Evolutionary conservation across 2,329 filamentous ascomycete genomes (phyloP).

Genomic region (Alternaria solani): DNA sequence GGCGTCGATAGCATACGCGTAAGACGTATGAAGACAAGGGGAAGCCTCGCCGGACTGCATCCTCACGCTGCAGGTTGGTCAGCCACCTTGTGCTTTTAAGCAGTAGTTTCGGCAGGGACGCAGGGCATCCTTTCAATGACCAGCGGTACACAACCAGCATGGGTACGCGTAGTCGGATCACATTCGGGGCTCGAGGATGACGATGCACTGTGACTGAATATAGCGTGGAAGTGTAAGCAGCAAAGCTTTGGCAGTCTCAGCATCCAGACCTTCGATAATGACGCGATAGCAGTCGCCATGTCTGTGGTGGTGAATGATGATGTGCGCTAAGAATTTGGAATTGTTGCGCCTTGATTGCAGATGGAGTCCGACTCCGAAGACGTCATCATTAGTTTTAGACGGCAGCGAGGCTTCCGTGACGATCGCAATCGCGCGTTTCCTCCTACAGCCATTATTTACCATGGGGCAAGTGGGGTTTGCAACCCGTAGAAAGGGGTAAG

Average conservation of each 20-base stretch:
- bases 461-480: neutral
- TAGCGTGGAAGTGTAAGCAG: slow-evolving; percentile 18
- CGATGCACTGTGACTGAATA: slow-evolving; percentile 32
- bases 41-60: neutral
- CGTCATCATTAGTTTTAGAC: slow-evolving; percentile 8
- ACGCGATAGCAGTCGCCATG: neutral
- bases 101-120: neutral
- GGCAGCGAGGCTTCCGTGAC: slow-evolving; percentile 1
- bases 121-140: slow-evolving; percentile 13
- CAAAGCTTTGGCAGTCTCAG: slow-evolving; percentile 1
- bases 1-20: neutral
- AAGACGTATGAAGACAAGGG: neutral
- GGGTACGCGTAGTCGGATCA: slow-evolving; percentile 10
- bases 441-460: neutral
- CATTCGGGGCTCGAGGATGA: slow-evolving; percentile 11
- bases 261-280: neutral
- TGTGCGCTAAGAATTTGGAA: slow-evolving; percentile 4
- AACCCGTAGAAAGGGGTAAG: neutral
- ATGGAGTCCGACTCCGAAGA: slow-evolving; percentile 3
- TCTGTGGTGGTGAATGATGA: neutral
- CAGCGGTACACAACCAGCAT: slow-evolving; percentile 5
- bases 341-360: slow-evolving; percentile 3
- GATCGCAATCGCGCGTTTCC: neutral
- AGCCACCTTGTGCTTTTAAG: neutral
- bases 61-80: neutral